phyloP scores from a whole-genome alignment of 2,329 filamentous ascomycete genomes.

The Xylaria sp. region DNA sequence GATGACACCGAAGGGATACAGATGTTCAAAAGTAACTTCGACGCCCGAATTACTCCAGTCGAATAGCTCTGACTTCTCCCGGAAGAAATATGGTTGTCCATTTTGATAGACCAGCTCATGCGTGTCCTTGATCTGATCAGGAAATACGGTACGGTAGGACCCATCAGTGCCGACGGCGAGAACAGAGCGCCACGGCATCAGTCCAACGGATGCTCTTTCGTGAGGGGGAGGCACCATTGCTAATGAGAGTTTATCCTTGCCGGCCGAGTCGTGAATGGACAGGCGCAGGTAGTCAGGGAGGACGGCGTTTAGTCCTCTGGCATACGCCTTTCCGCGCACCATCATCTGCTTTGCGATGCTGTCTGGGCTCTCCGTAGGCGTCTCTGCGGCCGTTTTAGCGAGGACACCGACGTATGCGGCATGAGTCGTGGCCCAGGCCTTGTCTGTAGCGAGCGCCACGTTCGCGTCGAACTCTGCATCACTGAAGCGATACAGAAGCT shows the following conservation, averaged over 20 bases:
- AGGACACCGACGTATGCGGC: slow-evolving; percentile 1
- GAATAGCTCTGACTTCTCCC: slow-evolving; percentile 13
- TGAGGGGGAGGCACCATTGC: slow-evolving; percentile 3
- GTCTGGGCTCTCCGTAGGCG: slow-evolving; percentile 1
- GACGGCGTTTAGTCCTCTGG: background rate
- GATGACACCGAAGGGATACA: slow-evolving; percentile 13
- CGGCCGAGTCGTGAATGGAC: slow-evolving; percentile 12
- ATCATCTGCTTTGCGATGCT: slow-evolving; percentile 11
- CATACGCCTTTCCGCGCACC: slow-evolving; percentile 12
- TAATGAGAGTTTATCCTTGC: slow-evolving; percentile 11
- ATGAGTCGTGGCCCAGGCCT: slow-evolving; percentile 11
- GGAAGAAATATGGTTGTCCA: slow-evolving; percentile 10
- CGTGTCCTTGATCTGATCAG: slow-evolving; percentile 8
- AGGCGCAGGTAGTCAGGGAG: slow-evolving; percentile 3
- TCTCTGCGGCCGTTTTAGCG: background rate
- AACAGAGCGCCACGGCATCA: slow-evolving; percentile 20
- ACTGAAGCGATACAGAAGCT: slow-evolving; percentile 4
- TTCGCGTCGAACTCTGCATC: slow-evolving; percentile 4
- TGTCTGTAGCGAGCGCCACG: background rate
- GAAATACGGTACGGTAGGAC: slow-evolving; percentile 16
- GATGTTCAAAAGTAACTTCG: slow-evolving; percentile 10
- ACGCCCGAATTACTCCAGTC: slow-evolving; percentile 5
- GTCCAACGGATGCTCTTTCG: slow-evolving; percentile 3
- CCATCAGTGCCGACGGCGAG: slow-evolving; percentile 13
- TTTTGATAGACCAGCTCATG: slow-evolving; percentile 12